Percentiles rank a stretch among this genome's conserved stretches.
Evolutionary conservation across 2,329 filamentous ascomycete genomes (phyloP).

Genomic region (Seiridium unicorne): DNA sequence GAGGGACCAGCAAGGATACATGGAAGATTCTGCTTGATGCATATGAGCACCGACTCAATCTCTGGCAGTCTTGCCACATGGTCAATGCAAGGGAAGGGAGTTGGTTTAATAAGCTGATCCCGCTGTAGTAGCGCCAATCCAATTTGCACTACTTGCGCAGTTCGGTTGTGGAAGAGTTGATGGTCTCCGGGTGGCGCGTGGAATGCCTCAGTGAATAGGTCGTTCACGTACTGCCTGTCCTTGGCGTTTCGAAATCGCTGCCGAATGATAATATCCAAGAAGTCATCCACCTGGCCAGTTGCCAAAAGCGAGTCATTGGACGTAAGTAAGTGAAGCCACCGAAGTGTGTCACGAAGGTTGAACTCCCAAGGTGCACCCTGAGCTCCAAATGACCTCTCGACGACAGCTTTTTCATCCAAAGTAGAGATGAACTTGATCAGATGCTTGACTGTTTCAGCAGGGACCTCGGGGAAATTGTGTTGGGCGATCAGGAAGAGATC

Average conservation of each 20-base stretch:
- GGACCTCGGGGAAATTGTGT: conserved; percentile 69
- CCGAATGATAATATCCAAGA: conserved; percentile 78
- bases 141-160: conserved; percentile 67
- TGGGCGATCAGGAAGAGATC: conserved; percentile 82
- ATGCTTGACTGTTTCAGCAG: conserved; percentile 56
- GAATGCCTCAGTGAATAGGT: conserved; percentile 67
- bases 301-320: conserved; percentile 59
- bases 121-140: conserved; percentile 72
- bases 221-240: conserved; percentile 65
- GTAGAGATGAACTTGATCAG: conserved; percentile 78
- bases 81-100: conserved; percentile 49
- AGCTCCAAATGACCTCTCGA: conserved; percentile 55
- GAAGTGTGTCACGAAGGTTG: conserved; percentile 84
- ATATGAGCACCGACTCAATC: conserved; percentile 84
- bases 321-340: conserved; percentile 77
- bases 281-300: conserved; percentile 64
- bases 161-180: conserved; percentile 72
- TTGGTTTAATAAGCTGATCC: conserved; percentile 51
- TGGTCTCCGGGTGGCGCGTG: conserved; percentile 48
- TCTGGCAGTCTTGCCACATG: conserved; percentile 61
- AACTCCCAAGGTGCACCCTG: conserved; percentile 89
- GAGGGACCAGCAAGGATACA: conserved; percentile 85
- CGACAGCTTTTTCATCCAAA: conserved; percentile 71
- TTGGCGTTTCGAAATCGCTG: conserved; percentile 76
- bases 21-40: conserved; percentile 82